Base-by-base conservation (phyloP, 73 alveolate genomes). In the Paramecium bursaria region DNA sequence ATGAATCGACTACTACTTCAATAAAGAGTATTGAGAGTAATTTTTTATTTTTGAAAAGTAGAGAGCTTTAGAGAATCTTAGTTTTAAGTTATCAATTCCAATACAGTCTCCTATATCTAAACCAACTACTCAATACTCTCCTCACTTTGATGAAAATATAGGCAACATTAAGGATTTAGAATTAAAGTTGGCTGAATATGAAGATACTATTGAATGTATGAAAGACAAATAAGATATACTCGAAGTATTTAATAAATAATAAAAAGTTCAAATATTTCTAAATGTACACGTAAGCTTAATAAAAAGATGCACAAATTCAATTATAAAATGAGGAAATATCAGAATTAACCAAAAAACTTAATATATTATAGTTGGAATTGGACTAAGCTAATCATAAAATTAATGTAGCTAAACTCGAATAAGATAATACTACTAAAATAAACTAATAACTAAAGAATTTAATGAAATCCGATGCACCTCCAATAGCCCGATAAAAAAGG, bases 21-120 rank as follows among this genome's bases (percentile, higher is more conserved):
- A 35, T 5, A 67, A 67, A 67, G 27, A 19, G 82, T 67, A 2
- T 42, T 67, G 22, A 67, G 44, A 67, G 76, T 57, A 57, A 54
- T 27, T 14, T 57, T 23, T 27, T 57, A 27, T 9, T 15, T 5
- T 57, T n/a, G n/a, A 27, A 57, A 11, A 30, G 29, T 57, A 57
- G 76, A 67, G 50, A 67, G 82, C 60, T 17, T 35, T 67, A 7
- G 82, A 67, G 13, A 17, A 67, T 67, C 35, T 67, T 19, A 67
- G 44, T 67, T 67, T 67, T 21, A 67, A 67, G 21, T 25, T 67
- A 47, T 21, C 26, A 25, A 46, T 67, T 1, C 26, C 53, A 35
- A 4, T 42, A 39, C 44, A 57, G 33, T 67, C 82, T 35, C 82
- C 82, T 31, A 67, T 67, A 3, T 67, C 82, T 13, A 67, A 47